phyloP scores from a whole-genome alignment of 2,329 filamentous ascomycete species.

The Penicillium sumatraense region DNA sequence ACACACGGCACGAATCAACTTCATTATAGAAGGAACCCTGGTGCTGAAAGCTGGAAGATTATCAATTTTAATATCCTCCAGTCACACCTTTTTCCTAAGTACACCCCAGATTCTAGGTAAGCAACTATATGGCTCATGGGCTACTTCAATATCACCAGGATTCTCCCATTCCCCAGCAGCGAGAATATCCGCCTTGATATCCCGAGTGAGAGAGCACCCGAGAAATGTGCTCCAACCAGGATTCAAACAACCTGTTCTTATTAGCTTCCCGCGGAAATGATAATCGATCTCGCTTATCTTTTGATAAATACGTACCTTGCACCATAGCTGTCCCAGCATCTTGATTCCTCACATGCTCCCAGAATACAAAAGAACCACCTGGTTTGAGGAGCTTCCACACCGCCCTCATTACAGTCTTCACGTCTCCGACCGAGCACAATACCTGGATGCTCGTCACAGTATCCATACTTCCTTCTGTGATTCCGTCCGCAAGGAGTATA shows the following conservation, averaged over 20 bases:
- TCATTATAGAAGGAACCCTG: no score
- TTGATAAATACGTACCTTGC: conserved; percentile 42
- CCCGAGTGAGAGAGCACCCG: conserved; percentile 22
- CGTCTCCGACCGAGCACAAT: conserved; percentile 45
- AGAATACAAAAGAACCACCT: conserved; percentile 53
- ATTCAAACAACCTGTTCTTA: conserved; percentile 24
- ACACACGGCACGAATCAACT: no score
- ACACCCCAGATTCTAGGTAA: conserved; percentile 25
- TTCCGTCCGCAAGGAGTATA: conserved; percentile 41
- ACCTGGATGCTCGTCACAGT: conserved; percentile 50
- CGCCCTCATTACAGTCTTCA: conserved; percentile 23
- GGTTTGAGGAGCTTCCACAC: conserved; percentile 52
- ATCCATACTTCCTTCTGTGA: conserved; percentile 42
- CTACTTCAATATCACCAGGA: conserved; percentile 19
- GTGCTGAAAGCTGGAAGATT: no score
- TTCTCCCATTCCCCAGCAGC: conserved; percentile 26
- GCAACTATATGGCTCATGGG: conserved; percentile 18
- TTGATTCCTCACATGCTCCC: conserved; percentile 44
- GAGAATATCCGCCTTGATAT: conserved; percentile 25
- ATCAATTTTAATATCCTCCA: no score
- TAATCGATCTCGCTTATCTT: conserved; percentile 19
- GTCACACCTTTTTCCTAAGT: conserved; percentile 22
- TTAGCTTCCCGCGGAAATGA: not conserved
- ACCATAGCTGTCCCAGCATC: conserved; percentile 31
- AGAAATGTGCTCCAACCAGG: conserved; percentile 25